A percentile compares a stretch with the other conserved stretches of the same genome.
Conservation (phyloP, 164 flowering plant species). For the Santalum album region DNA sequence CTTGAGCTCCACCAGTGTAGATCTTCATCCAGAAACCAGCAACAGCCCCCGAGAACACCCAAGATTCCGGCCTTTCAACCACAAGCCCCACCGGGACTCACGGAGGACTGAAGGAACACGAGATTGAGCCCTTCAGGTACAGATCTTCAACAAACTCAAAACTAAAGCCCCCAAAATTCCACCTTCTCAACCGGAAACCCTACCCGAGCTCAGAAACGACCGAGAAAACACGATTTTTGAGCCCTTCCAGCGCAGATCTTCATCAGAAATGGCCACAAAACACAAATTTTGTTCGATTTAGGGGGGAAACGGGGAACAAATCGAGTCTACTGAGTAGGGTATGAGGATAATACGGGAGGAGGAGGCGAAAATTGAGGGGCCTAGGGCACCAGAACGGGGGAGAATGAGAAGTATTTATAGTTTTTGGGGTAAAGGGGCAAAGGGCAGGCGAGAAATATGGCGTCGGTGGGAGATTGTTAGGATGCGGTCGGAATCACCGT, state of each 20-base stretch:
- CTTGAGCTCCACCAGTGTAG: no score
- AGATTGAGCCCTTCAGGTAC: no score
- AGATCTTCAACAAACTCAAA: no score
- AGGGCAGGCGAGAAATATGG: conserved; percentile 3
- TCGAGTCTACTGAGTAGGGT: not conserved
- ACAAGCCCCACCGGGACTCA: no score
- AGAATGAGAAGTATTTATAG: conserved; percentile 42
- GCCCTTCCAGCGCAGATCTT: not conserved
- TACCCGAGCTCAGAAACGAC: no score
- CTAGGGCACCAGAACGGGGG: conserved; percentile 30
- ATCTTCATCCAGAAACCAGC: no score
- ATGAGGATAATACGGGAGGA: conserved; percentile 18
- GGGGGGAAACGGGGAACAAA: not conserved
- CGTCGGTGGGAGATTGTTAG: conserved; percentile 19
- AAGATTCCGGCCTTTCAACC: no score
- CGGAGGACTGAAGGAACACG: no score
- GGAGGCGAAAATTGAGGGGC: conserved; percentile 10
- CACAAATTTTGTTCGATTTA: not conserved
- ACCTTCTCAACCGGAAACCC: not conserved
- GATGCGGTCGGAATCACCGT: conserved; percentile 14
- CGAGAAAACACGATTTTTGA: not conserved
- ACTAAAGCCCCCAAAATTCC: no score
- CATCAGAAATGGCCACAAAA: not conserved
- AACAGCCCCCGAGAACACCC: no score
- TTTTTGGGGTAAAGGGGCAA: conserved; percentile 46